Evolutionary conservation across 352 stramenopile species (phyloP).

Genomic region (Phytophthora cactorum): DNA sequence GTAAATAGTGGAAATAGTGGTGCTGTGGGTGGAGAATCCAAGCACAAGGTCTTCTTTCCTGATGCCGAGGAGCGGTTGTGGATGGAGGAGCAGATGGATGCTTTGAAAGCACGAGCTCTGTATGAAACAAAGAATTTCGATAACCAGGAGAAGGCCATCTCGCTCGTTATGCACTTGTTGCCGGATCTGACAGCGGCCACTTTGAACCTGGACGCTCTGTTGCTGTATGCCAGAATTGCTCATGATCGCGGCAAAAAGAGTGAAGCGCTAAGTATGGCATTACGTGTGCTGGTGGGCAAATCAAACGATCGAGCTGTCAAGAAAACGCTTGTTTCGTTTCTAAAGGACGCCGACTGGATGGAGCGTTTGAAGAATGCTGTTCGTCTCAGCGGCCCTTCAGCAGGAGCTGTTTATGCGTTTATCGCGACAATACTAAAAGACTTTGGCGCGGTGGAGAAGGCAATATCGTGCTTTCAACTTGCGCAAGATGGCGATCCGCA

Average conservation of each 20-base stretch:
- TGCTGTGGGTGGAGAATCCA: neutral
- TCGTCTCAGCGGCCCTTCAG: conserved; percentile 43
- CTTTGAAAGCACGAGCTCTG: conserved; percentile 55
- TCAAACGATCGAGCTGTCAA: conserved; percentile 58
- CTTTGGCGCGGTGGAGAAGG: conserved; percentile 57
- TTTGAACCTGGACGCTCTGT: conserved; percentile 71
- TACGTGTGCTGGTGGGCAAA: conserved; percentile 65
- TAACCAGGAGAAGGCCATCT: conserved; percentile 62
- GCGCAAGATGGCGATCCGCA: conserved; percentile 42
- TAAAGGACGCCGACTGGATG: conserved; percentile 45
- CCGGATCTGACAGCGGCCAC: conserved; percentile 53
- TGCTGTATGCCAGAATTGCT: conserved; percentile 67
- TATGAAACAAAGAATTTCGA: conserved; percentile 48
- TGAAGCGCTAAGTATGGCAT: conserved; percentile 71
- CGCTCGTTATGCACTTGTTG: conserved; percentile 60
- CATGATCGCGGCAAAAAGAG: conserved; percentile 63
- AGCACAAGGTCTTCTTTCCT: conserved; percentile 32
- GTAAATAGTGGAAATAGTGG: conserved; percentile 29
- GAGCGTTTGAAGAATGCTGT: conserved; percentile 49
- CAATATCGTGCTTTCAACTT: conserved; percentile 62
- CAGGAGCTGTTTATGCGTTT: conserved; percentile 74
- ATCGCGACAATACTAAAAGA: conserved; percentile 82
- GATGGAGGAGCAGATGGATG: conserved; percentile 56
- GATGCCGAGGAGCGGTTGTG: conserved; percentile 37
- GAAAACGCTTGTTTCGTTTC: conserved; percentile 52